Evolutionary conservation across 257 asterid species (phyloP).

Genomic region (Solanum peruvianum): DNA sequence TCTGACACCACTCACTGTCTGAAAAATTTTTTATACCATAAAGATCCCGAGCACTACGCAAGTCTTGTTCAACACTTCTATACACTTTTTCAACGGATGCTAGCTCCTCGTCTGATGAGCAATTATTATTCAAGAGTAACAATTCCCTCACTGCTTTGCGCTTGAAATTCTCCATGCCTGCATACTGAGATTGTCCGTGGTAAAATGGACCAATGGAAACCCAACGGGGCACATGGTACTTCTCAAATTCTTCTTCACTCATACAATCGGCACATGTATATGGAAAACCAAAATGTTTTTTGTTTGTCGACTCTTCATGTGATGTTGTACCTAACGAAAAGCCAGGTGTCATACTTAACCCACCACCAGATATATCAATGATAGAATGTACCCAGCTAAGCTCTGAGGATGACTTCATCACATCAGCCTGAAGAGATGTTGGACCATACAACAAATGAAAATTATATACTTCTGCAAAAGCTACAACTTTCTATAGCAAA

Average conservation of each 20-base stretch:
- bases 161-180: neutral
- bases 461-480: neutral
- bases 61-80: neutral
- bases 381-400: neutral
- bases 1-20: neutral
- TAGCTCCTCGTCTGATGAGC: fast-evolving
- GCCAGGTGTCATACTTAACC: no score
- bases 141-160: neutral
- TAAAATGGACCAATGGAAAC: neutral
- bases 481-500: neutral
- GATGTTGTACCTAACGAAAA: no score
- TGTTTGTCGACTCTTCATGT: neutral
- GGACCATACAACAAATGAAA: neutral
- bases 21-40: no score
- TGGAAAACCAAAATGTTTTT: neutral
- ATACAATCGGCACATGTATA: fast-evolving
- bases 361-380: neutral
- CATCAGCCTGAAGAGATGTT: neutral
- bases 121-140: no score
- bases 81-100: neutral
- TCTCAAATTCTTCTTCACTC: fast-evolving
- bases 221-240: neutral
- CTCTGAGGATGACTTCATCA: neutral
- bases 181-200: neutral
- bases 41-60: neutral